Evolutionary conservation across 1,284 basidiomycete species (phyloP).

Genomic region (Malassezia brasiliensis): DNA sequence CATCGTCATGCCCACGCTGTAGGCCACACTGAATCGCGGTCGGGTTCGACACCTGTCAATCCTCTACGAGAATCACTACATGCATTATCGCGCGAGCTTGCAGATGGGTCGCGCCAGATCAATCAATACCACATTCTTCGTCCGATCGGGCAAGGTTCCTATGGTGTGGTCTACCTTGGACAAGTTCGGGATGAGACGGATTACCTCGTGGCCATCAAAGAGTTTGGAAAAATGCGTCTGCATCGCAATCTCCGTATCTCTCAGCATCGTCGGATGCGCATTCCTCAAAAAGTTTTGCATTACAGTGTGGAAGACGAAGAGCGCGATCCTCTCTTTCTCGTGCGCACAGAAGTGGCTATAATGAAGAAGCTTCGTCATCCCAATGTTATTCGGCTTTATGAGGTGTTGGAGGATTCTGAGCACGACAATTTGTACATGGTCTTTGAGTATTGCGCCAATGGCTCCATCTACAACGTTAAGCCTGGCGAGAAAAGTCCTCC

Average conservation of each 20-base stretch:
- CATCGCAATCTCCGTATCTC: constrained; percentile 26
- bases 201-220: constrained; percentile 33
- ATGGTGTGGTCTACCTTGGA: constrained; percentile 37
- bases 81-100: constrained; percentile 34
- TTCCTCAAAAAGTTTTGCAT: neutral
- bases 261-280: constrained; percentile 13
- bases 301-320: neutral
- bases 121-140: constrained; percentile 44
- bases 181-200: constrained; percentile 24
- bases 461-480: constrained; percentile 52
- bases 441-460: constrained; percentile 48
- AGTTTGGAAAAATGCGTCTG: constrained; percentile 44
- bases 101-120: constrained; percentile 40
- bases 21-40: neutral
- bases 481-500: constrained; percentile 36
- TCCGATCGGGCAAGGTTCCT: constrained; percentile 39
- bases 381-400: constrained; percentile 52
- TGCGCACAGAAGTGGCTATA: constrained; percentile 42
- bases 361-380: constrained; percentile 48
- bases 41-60: neutral
- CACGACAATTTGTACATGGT: constrained; percentile 54
- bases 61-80: constrained; percentile 33
- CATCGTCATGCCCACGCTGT: neutral
- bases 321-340: constrained; percentile 36
- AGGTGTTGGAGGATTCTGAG: constrained; percentile 54